These are phyloP conservation scores for Aspergillaceae sp. DNA, from an alignment of 2,329 filamentous ascomycete genomes.

Conservation along the genomic window DNA sequence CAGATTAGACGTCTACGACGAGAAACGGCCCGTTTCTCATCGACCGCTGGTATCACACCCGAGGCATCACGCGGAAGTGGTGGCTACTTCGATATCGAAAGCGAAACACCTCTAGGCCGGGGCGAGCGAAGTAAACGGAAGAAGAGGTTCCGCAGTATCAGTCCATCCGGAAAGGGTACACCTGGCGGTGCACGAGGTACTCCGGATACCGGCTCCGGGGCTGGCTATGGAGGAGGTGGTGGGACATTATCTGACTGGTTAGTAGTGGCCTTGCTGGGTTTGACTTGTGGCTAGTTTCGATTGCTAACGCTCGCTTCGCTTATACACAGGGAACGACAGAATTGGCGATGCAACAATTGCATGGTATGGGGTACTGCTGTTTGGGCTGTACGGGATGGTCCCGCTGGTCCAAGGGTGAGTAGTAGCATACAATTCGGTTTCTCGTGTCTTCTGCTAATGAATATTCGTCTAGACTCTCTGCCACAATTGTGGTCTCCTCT, in stretches of 20 bases:
- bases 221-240: constrained; percentile 61
- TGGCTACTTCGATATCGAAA: constrained; percentile 53
- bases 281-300: neutral
- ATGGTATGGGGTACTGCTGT: constrained; percentile 79
- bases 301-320: neutral
- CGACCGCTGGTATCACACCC: constrained; percentile 70
- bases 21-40: constrained; percentile 88
- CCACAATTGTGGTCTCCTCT: constrained; percentile 84
- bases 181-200: constrained; percentile 62
- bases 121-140: constrained; percentile 95
- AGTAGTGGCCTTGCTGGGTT: neutral
- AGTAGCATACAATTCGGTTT: neutral
- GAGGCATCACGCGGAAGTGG: constrained; percentile 55
- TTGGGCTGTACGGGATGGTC: constrained; percentile 92
- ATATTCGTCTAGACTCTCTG: constrained; percentile 60
- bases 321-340: constrained; percentile 56
- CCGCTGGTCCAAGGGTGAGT: constrained; percentile 69
- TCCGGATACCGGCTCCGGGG: constrained; percentile 55
- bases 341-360: constrained; percentile 86
- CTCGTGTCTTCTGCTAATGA: constrained; percentile 5
- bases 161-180: constrained; percentile 64
- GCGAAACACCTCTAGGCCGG: constrained; percentile 76
- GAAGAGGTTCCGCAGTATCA: constrained; percentile 79
- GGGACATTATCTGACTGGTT: constrained; percentile 58
- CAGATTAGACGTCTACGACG: constrained; percentile 78